phyloP scores from a whole-genome alignment of 2,329 filamentous ascomycete genomes.

The Nectriaceae sp. region DNA sequence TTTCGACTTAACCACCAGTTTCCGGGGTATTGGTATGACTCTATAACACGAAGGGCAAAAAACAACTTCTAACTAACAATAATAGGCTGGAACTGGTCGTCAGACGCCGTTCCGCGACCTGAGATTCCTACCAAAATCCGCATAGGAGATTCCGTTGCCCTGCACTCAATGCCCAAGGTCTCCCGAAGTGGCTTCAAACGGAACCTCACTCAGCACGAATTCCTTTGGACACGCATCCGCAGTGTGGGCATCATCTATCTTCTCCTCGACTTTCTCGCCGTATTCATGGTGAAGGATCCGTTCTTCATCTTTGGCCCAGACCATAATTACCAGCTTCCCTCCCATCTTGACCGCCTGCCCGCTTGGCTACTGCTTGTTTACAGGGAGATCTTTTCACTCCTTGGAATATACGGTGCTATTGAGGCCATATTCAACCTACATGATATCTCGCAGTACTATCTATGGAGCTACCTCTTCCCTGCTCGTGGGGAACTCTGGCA shows the following conservation, averaged over 20 bases:
- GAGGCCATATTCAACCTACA: conserved; percentile 60
- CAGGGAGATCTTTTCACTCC: conserved; percentile 57
- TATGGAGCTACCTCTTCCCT: conserved; percentile 54
- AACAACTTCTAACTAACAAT: neutral
- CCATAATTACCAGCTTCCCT: conserved; percentile 39
- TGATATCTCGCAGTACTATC: conserved; percentile 56
- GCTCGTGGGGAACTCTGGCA: conserved; percentile 53
- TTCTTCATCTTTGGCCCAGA: conserved; percentile 67
- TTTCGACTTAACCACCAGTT: conserved; percentile 54
- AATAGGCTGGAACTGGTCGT: conserved; percentile 59
- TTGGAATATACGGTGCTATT: conserved; percentile 61
- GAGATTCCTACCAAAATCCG: conserved; percentile 35
- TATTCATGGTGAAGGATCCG: conserved; percentile 71
- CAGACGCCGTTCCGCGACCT: conserved; percentile 52
- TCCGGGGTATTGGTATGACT: conserved; percentile 54
- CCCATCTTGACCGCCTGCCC: conserved; percentile 45
- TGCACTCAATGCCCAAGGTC: conserved; percentile 42
- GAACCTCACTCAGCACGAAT: conserved; percentile 41
- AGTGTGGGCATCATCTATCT: conserved; percentile 62
- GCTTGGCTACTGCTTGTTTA: conserved; percentile 51
- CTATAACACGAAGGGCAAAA: neutral
- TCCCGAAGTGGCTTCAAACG: conserved; percentile 50
- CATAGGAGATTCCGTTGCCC: conserved; percentile 40
- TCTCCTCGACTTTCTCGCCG: conserved; percentile 68
- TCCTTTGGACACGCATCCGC: conserved; percentile 47